Evolutionary conservation across 177 flowering plant species (phyloP).

Genomic region (Vitis hybrid): DNA sequence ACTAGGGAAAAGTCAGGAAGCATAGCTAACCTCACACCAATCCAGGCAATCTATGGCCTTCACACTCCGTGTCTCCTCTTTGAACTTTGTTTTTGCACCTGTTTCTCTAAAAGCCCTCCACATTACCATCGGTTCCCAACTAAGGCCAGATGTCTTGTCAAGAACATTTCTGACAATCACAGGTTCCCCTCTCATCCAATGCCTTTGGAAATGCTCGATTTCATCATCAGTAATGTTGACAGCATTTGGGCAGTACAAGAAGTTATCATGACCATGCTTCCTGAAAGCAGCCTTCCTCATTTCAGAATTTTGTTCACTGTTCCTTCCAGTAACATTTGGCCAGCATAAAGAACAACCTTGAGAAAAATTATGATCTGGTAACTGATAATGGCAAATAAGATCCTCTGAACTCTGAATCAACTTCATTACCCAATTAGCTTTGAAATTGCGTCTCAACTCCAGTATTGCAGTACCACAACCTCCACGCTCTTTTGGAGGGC

Average conservation of each 20-base stretch:
- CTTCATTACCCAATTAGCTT: slow-evolving; percentile 46
- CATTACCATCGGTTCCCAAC: slow-evolving; percentile 97
- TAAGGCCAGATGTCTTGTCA: slow-evolving; percentile 57
- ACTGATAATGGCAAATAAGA: slow-evolving; percentile 29
- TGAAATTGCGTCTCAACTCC: slow-evolving; percentile 49
- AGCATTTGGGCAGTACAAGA: slow-evolving; percentile 65
- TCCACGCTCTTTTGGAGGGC: slow-evolving; percentile 67
- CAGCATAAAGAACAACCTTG: slow-evolving; percentile 44
- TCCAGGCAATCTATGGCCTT: slow-evolving; percentile 78
- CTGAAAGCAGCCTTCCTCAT: slow-evolving; percentile 60
- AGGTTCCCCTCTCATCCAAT: slow-evolving; percentile 80
- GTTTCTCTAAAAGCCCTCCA: slow-evolving; percentile 56
- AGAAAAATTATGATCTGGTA: slow-evolving; percentile 30
- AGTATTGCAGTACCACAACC: slow-evolving; percentile 69
- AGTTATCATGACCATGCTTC: slow-evolving; percentile 50
- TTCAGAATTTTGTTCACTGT: slow-evolving; percentile 16
- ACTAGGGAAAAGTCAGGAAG: neutral
- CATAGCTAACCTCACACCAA: slow-evolving; percentile 63
- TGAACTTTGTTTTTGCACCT: slow-evolving; percentile 31
- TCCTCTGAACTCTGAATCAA: slow-evolving; percentile 53
- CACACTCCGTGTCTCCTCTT: slow-evolving; percentile 46
- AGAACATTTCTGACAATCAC: slow-evolving; percentile 69
- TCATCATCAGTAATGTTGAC: slow-evolving; percentile 32
- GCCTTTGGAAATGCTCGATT: slow-evolving; percentile 71
- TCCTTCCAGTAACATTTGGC: slow-evolving; percentile 11